A percentile compares a stretch with the other conserved stretches of the same genome.
phyloP scores from a whole-genome alignment of 1,139 yeast species.

The Candida tropicalis region DNA sequence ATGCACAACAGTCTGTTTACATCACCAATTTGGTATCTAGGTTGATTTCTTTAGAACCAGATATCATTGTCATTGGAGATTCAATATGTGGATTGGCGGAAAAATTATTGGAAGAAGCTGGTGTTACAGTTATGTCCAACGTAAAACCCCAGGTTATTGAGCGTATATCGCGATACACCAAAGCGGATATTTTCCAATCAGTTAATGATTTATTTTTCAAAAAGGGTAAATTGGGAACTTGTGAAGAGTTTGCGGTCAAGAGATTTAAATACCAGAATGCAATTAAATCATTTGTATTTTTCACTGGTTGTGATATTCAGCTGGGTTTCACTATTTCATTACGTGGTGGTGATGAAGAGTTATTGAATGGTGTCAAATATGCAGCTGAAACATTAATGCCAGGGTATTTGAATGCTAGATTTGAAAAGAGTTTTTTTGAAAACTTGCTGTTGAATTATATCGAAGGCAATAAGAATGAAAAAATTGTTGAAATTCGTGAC shows the following conservation, averaged over 20 bases:
- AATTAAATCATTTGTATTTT: conserved; percentile 72
- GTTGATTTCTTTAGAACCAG: conserved; percentile 76
- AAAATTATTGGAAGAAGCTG: conserved; percentile 68
- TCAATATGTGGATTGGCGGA: conserved; percentile 85
- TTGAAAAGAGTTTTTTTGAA: conserved; percentile 79
- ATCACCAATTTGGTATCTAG: conserved; percentile 80
- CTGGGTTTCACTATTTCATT: conserved; percentile 82
- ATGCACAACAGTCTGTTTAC: conserved; percentile 88
- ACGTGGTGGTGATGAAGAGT: conserved; percentile 70
- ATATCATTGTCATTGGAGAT: conserved; percentile 77
- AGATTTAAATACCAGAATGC: conserved; percentile 57
- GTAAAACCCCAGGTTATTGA: conserved; percentile 84
- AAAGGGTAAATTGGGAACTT: conserved; percentile 66
- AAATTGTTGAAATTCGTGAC: conserved; percentile 12
- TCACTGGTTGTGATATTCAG: conserved; percentile 74
- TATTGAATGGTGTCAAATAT: conserved; percentile 68
- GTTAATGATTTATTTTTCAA: conserved; percentile 52
- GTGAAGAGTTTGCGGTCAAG: conserved; percentile 71
- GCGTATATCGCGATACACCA: conserved; percentile 76
- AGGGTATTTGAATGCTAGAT: conserved; percentile 71
- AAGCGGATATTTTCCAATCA: conserved; percentile 70
- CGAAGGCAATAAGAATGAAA: conserved; percentile 16
- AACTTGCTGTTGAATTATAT: conserved; percentile 21
- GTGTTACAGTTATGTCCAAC: conserved; percentile 76
- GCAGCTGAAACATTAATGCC: conserved; percentile 81